phyloP scores from a whole-genome alignment of 2,329 filamentous ascomycete species.

The Cladobotryum mycophilum region DNA sequence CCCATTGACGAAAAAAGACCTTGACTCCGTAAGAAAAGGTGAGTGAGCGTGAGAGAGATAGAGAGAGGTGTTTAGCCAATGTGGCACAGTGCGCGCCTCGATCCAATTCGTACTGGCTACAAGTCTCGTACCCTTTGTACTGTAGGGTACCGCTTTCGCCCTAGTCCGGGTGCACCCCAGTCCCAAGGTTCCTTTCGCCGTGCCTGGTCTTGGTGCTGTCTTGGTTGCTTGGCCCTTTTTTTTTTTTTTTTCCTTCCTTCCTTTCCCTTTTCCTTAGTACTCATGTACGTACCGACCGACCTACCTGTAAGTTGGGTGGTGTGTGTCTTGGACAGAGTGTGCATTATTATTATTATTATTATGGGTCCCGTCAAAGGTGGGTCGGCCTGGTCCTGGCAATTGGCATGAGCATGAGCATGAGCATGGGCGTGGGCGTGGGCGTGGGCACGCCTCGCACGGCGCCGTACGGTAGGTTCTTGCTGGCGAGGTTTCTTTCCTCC shows the following conservation, averaged over 20 bases:
- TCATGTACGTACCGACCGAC: too few relatives aligned
- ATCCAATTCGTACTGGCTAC: constrained; percentile 2
- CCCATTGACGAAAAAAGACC: too few relatives aligned
- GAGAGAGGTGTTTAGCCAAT: background rate
- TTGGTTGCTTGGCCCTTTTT: background rate
- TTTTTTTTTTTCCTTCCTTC: background rate
- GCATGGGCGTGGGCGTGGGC: background rate
- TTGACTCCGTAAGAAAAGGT: background rate
- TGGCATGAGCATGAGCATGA: too few relatives aligned
- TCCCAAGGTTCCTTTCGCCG: background rate
- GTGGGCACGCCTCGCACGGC: background rate
- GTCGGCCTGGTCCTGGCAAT: background rate
- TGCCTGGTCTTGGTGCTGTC: background rate
- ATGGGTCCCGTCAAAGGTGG: background rate
- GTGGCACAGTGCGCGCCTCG: constrained; percentile 10
- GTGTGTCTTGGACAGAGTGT: background rate
- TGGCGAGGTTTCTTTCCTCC: background rate
- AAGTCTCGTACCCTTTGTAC: constrained; percentile 8
- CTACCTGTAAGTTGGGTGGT: too few relatives aligned
- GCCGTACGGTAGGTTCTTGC: constrained; percentile 14
- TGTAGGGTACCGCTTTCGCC: constrained; percentile 12
- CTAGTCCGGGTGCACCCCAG: constrained; percentile 5
- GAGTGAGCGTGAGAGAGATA: background rate
- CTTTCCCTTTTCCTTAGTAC: background rate
- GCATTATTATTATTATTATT: background rate